Evolutionary conservation across 495 filamentous ascomycete species (phyloP).

Genomic region (Hypoxylon perforatum): DNA sequence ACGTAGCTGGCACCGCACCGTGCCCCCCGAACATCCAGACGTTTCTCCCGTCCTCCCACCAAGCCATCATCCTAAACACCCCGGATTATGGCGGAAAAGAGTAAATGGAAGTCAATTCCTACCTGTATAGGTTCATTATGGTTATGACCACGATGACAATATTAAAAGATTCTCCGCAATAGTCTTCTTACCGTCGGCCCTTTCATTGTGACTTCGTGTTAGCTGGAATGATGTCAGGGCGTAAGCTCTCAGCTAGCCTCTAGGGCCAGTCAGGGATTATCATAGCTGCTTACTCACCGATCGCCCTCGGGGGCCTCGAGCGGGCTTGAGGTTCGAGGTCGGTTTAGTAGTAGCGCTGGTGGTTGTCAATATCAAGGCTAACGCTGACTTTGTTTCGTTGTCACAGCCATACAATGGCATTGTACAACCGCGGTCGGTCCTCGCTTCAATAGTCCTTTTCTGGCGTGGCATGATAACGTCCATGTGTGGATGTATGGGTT

Average conservation of each 20-base stretch:
- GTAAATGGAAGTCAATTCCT: background rate
- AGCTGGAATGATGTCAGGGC: conserved; percentile 41
- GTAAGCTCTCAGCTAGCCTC: conserved; percentile 36
- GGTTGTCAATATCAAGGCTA: conserved; percentile 22
- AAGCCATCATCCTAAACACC: background rate
- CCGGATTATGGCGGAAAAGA: background rate
- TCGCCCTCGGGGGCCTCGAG: background rate
- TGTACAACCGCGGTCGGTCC: conserved; percentile 15
- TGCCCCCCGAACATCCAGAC: conserved; percentile 3
- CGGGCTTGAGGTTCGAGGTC: background rate
- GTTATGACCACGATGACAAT: conserved; percentile 12
- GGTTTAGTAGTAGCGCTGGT: conserved; percentile 22
- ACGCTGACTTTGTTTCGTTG: conserved; percentile 4
- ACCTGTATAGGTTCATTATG: background rate
- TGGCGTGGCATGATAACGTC: conserved; percentile 30
- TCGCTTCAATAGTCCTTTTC: conserved; percentile 38
- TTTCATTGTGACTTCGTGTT: conserved; percentile 17
- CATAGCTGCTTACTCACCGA: conserved; percentile 29
- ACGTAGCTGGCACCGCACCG: conserved; percentile 30
- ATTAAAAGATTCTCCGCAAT: conserved; percentile 11
- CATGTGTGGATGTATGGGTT: background rate
- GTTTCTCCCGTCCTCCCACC: background rate
- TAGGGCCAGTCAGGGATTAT: background rate
- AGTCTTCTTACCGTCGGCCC: conserved; percentile 12
- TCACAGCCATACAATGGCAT: background rate